phyloP scores from a whole-genome alignment of 306 rosid species.

The Chamaecrista fasciculata region DNA sequence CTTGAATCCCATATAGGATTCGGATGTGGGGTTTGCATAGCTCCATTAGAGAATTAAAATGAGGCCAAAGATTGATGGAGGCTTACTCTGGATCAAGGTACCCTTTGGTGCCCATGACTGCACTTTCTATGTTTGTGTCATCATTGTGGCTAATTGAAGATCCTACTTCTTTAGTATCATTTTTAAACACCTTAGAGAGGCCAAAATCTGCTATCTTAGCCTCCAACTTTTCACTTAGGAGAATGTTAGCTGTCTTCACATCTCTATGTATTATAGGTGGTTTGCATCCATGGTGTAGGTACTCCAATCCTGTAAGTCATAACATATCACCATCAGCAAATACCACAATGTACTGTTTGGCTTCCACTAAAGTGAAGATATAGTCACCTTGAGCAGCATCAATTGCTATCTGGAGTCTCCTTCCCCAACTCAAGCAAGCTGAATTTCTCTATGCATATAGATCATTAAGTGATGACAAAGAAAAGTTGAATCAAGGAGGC shows the following conservation, averaged over 20 bases:
- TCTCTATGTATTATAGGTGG: constrained; percentile 73
- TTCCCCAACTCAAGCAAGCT: constrained; percentile 54
- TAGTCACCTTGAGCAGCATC: constrained; percentile 67
- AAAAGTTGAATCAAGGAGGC: not conserved
- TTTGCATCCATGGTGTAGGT: constrained; percentile 72
- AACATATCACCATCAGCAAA: constrained; percentile 22
- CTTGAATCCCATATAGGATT: too few species aligned
- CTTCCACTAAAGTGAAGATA: not conserved
- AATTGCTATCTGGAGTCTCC: constrained; percentile 58
- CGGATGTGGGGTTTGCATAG: too few species aligned
- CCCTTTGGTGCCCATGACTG: constrained; percentile 67
- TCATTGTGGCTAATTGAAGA: constrained; percentile 14
- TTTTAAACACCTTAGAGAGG: constrained; percentile 53
- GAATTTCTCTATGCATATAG: constrained; percentile 41
- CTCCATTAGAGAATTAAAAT: not conserved
- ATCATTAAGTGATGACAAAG: not conserved
- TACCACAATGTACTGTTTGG: not conserved
- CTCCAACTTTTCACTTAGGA: constrained; percentile 55
- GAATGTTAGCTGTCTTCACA: constrained; percentile 71
- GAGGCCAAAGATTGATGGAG: not conserved
- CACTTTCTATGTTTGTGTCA: constrained; percentile 20
- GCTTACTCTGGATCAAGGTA: constrained; percentile 76
- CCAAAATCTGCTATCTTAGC: constrained; percentile 83
- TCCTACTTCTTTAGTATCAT: constrained; percentile 32
- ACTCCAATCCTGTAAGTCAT: constrained; percentile 54